Base-by-base conservation (phyloP, 2,329 filamentous ascomycete species). In the Pseudogymnoascus sp. region DNA sequence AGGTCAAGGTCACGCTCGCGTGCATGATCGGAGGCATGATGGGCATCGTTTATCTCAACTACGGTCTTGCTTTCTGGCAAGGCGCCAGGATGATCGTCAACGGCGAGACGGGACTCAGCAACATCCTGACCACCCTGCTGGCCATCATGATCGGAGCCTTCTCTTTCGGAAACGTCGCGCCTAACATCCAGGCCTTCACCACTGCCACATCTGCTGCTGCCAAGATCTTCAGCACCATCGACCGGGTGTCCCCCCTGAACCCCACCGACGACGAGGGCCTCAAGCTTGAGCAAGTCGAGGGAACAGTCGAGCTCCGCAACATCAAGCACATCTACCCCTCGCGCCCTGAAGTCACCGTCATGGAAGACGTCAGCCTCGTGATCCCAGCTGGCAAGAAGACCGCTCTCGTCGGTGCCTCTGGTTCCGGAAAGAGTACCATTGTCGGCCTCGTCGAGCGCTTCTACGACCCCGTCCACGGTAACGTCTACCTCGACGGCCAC, bases 321-420 rank as follows among this genome's bases (percentile, higher is more conserved):
- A 81, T 97, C 71, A 94, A 90, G 74, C 92, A 96, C 74, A 93
- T 97, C 68, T 97, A 99, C 70, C 94, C 94, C 3, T 96, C 92
- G 5, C 85, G 94, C 10, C 90, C 92, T 0, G 92, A 97, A 69
- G 92, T 96, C 3, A 84, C 86, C 1, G 89, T 97, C 39, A 93
- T 97, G 86, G 80, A 94, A 42, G 86, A 87, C 66, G 89, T 97
- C 62, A 89, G 80, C 62, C 82, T 99, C 1, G 74, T 82, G 0
- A 87, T 97, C 37, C 91, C 92, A 1, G 89, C 92, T 2, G 92
- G 93, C 18, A 96, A 96, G 77, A 92, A 89, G 15, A 96, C 93
- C 2, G 94, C 94, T 1, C 79, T 99, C 6, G 94, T 99, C 5
- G 94, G 94, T 63, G 90, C 93, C 0, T 97, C 93, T 9, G 94